Evolutionary conservation across 768 basidiomycete genomes (phyloP).

Genomic region (Serendipita sp.): DNA sequence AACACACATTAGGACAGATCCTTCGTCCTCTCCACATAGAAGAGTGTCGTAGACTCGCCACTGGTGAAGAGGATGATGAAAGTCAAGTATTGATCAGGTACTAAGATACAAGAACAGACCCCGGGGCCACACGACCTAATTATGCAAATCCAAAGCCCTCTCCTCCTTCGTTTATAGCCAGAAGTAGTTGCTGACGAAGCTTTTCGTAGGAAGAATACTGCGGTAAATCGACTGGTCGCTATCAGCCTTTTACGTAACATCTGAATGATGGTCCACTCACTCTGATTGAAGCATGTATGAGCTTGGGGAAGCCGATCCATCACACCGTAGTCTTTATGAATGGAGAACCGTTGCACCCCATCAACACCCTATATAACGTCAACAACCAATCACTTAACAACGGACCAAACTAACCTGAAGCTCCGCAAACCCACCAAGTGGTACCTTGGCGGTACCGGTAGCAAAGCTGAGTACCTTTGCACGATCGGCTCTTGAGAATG

Average conservation of each 20-base stretch:
- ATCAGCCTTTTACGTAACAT: constrained; percentile 10
- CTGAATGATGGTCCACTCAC: constrained; percentile 10
- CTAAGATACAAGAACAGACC: not conserved
- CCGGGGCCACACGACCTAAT: not conserved
- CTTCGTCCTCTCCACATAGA: too few relatives aligned
- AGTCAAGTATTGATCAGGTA: not conserved
- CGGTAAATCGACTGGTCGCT: constrained; percentile 53
- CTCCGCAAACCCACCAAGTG: constrained; percentile 84
- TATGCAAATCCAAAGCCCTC: constrained; percentile 85
- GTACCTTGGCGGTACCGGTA: constrained; percentile 80
- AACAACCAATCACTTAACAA: not conserved
- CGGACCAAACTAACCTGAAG: constrained; percentile 32
- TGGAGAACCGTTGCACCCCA: constrained; percentile 88
- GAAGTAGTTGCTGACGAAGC: constrained; percentile 72
- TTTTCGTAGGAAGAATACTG: constrained; percentile 94
- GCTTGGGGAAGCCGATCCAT: constrained; percentile 74
- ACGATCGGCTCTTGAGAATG: constrained; percentile 90
- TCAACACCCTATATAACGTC: constrained; percentile 52
- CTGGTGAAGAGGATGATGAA: not conserved
- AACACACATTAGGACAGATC: too few relatives aligned
- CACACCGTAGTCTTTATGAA: constrained; percentile 84
- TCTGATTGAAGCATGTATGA: constrained; percentile 89
- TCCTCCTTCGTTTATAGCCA: constrained; percentile 91
- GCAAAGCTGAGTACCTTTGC: constrained; percentile 97
- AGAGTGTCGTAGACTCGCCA: too few relatives aligned